Percentiles rank a stretch among this genome's conserved stretches.
phyloP scores from a whole-genome alignment of 2,329 filamentous ascomycete species.

The Botrytis tulipae region DNA sequence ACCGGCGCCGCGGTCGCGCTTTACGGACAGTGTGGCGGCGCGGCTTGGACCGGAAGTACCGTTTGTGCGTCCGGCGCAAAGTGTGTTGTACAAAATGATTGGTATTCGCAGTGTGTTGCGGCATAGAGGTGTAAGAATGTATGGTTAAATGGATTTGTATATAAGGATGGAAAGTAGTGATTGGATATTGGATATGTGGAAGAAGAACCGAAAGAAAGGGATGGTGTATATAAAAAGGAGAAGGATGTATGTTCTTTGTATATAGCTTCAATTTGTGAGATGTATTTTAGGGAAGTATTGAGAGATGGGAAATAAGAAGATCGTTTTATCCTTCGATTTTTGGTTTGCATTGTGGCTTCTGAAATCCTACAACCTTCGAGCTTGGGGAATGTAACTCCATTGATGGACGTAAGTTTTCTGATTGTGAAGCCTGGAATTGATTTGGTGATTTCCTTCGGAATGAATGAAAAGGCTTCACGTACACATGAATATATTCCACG shows the following conservation, averaged over 20 bases:
- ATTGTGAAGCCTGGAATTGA: not conserved
- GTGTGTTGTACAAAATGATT: not conserved
- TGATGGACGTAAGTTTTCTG: not conserved
- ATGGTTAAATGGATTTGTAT: not conserved
- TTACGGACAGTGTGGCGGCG: conserved; percentile 20
- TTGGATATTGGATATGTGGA: not conserved
- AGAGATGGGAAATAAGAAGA: not conserved
- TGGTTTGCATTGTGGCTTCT: not conserved
- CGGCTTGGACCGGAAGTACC: not conserved
- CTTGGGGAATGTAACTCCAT: not conserved
- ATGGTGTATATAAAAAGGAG: not conserved
- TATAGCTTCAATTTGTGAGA: not conserved
- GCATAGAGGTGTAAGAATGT: not conserved
- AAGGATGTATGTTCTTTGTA: conserved; percentile 1
- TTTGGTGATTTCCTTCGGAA: not conserved
- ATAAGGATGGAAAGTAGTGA: not conserved
- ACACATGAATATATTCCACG: not conserved
- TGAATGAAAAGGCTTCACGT: not conserved
- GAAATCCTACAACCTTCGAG: not conserved
- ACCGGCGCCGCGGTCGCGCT: not conserved
- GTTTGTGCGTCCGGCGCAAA: conserved; percentile 8
- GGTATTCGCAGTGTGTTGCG: conserved; percentile 20
- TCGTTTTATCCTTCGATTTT: not conserved
- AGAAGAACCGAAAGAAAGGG: not conserved
- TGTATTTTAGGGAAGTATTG: not conserved